A percentile compares a stretch with the other conserved stretches of the same genome.
Conservation (phyloP, 2,329 filamentous ascomycete genomes). For the Claviceps monticola region DNA sequence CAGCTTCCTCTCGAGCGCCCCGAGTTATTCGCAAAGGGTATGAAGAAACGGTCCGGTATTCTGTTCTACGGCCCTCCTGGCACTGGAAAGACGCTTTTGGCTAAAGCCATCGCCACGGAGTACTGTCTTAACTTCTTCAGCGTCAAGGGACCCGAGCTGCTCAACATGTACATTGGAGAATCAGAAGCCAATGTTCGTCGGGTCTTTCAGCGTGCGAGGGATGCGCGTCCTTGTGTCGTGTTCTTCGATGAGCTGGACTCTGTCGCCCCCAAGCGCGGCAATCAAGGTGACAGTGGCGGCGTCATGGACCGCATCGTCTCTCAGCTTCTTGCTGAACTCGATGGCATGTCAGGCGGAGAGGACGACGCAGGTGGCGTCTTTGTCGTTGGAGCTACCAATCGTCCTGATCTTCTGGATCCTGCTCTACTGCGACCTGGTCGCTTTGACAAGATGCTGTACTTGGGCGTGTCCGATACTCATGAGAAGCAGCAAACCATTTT, state of each 20-base stretch:
- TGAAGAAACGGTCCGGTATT: conserved; percentile 95
- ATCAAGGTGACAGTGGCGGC: conserved; percentile 91
- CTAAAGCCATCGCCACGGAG: conserved; percentile 86
- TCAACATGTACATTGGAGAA: conserved; percentile 95
- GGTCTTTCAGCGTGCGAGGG: conserved; percentile 76
- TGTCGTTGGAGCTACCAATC: conserved; percentile 91
- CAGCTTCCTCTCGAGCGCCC: conserved; percentile 83
- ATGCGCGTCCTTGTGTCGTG: conserved; percentile 76
- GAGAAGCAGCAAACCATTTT: conserved; percentile 92
- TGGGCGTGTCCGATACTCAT: conserved; percentile 92
- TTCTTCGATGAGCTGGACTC: conserved; percentile 92
- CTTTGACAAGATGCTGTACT: conserved; percentile 97
- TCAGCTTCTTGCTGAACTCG: conserved; percentile 84
- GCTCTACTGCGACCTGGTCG: conserved; percentile 78
- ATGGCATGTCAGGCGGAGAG: conserved; percentile 88
- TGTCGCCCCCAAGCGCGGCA: conserved; percentile 89
- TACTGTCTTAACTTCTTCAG: conserved; percentile 92
- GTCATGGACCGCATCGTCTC: conserved; percentile 98
- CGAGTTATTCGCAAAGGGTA: conserved; percentile 88
- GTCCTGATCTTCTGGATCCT: conserved; percentile 83
- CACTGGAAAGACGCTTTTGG: conserved; percentile 83
- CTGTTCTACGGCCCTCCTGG: conserved; percentile 85
- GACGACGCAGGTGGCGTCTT: conserved; percentile 77
- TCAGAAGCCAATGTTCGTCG: conserved; percentile 83
- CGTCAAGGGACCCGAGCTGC: conserved; percentile 79